phyloP scores from a whole-genome alignment of 768 basidiomycete genomes.

The Stropharia rugosoannulata region DNA sequence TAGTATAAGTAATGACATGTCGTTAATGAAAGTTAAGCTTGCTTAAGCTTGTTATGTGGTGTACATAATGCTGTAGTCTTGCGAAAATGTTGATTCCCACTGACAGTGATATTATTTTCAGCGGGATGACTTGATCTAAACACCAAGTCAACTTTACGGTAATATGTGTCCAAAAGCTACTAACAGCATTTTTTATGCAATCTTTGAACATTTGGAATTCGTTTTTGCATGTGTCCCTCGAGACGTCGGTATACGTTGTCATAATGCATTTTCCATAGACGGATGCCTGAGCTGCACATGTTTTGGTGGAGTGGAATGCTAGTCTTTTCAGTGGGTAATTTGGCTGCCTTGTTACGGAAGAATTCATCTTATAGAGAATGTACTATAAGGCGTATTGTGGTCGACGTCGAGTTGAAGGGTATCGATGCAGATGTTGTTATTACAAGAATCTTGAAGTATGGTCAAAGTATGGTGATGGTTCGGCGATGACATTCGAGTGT shows the following conservation, averaged over 20 bases:
- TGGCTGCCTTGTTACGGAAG: constrained; percentile 27
- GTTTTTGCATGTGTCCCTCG: constrained; percentile 76
- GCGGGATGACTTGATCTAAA: constrained; percentile 17
- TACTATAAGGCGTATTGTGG: no score
- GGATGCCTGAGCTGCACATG: constrained; percentile 70
- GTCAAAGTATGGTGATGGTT: no score
- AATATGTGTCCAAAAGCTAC: constrained; percentile 19
- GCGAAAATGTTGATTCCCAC: not conserved
- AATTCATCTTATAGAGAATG: constrained; percentile 17
- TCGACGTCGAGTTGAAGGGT: no score
- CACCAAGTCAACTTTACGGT: not conserved
- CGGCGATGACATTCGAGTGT: no score
- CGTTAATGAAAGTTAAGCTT: no score
- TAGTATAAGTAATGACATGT: not conserved
- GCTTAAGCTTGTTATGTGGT: no score
- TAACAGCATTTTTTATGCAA: constrained; percentile 79
- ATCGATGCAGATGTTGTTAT: no score
- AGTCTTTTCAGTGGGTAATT: constrained; percentile 58
- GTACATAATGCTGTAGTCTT: not conserved
- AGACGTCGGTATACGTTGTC: constrained; percentile 79
- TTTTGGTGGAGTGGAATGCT: constrained; percentile 70
- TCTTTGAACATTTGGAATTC: constrained; percentile 84
- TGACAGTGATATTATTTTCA: not conserved
- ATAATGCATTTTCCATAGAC: constrained; percentile 89
- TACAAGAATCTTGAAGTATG: no score